Conservation (phyloP, 164 flowering plant species). For the Chimonanthus salicifolius region DNA sequence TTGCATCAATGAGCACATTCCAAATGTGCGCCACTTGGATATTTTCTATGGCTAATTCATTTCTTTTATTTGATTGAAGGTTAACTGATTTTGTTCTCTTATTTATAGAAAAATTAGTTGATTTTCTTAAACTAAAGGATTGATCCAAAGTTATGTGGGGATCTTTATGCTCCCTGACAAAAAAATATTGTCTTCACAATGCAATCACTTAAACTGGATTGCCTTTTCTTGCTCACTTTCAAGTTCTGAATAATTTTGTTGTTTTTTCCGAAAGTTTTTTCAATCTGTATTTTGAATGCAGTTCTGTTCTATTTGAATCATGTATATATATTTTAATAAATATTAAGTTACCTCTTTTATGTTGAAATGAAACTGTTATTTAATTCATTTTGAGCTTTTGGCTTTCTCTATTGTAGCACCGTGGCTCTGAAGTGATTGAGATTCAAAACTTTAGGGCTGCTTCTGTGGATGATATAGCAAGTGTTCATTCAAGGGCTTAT, state of each 20-base stretch:
- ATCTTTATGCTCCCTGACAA: background rate
- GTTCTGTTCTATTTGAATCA: background rate
- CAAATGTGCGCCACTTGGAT: too few relatives aligned
- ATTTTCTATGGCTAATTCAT: too few relatives aligned
- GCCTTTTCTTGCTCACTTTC: background rate
- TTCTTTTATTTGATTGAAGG: background rate
- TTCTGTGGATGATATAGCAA: constrained; percentile 61
- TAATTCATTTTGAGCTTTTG: background rate
- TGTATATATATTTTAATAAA: background rate
- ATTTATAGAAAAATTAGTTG: background rate
- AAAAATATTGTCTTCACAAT: background rate
- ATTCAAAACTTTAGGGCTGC: constrained; percentile 64
- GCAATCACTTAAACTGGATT: background rate
- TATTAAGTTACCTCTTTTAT: background rate
- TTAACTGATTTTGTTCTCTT: background rate
- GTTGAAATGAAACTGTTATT: background rate
- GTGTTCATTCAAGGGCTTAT: constrained; percentile 74
- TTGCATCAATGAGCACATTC: too few relatives aligned
- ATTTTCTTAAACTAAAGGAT: background rate
- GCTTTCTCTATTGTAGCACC: constrained; percentile 39
- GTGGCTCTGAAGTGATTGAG: constrained; percentile 58
- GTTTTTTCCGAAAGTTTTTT: background rate
- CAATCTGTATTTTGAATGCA: background rate
- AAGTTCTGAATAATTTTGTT: background rate
- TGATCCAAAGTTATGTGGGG: background rate